Evolutionary conservation across 1,284 basidiomycete genomes (phyloP), one percentile per base, ranked within the genome.

Genomic region (Vanrija sp.): DNA sequence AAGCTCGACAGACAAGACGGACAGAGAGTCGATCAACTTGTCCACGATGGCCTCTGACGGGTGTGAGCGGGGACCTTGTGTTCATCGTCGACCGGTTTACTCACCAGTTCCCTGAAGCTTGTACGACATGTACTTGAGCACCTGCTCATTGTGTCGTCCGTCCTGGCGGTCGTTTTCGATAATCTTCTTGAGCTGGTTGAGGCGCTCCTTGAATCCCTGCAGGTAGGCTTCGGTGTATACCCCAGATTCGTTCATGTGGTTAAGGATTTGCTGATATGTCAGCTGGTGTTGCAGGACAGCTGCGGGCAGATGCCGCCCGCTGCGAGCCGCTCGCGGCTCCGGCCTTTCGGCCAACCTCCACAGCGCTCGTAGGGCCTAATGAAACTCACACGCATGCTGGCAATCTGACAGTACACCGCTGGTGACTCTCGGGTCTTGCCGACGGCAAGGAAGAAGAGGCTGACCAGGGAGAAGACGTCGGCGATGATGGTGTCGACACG

Each of bases 371-470:
- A 31, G 31, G 31, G 12, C 31, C 12, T 14, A 14, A 31, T 31
- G 48, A 49, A 47, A 85, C 89, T 82, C 68, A 94, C 91, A 75
- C 88, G 78, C 85, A 96, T 95, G 57, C 87, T 92, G 31, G 91
- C 88, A 59, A 97, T 85, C 71, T 96, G 93, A 59, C 89, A 91
- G 74, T 94, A 97, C 0, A 88, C 89, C 18, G 92, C 93, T 0
- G 92, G 91, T 19, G 86, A 87, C 76, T 96, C 93, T 60, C 86
- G 84, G 47, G 88, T 92, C 79, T 92, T 93, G 44, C 93, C 93
- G 62, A 97, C 90, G 35, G 90, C 91, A 61, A 94, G 83, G 78
- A 90, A 95, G 80, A 91, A 92, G 52, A 93, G 80, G n/a, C 88
- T 90, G 45, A 93, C 82, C 36, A 95, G 80, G 68, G 85, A 87